Percentiles rank a stretch among this genome's conserved stretches.
Conservation (phyloP, 176 grass and related monocot genomes). For the Typha latifolia region DNA sequence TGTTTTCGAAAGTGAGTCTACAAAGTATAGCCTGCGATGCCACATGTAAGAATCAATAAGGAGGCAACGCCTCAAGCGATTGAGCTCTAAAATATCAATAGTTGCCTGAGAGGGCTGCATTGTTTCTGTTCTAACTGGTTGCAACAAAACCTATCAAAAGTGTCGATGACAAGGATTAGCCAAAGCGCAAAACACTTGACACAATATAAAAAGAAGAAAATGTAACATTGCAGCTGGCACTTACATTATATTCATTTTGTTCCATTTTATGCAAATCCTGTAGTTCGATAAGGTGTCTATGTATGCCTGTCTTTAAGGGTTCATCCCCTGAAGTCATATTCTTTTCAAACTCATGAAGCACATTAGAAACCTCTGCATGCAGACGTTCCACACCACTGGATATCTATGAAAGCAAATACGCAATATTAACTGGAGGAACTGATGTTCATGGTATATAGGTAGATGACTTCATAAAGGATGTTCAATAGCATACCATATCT, state of each 20-base stretch:
- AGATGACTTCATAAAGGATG: conserved; percentile 6
- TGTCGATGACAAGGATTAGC: not conserved
- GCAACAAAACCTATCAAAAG: conserved; percentile 51
- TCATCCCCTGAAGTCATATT: conserved; percentile 36
- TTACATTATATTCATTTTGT: conserved; percentile 77
- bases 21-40: conserved; percentile 46
- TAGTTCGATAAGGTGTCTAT: conserved; percentile 47
- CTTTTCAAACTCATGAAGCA: conserved; percentile 49
- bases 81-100: conserved; percentile 74
- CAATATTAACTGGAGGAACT: not conserved
- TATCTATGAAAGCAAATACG: conserved; percentile 33
- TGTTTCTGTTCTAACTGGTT: conserved; percentile 39
- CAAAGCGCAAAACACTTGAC: not conserved
- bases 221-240: conserved; percentile 3
- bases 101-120: conserved; percentile 32
- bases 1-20: conserved; percentile 46
- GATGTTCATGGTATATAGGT: not conserved
- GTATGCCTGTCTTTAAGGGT: conserved; percentile 36
- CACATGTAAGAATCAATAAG: conserved; percentile 66
- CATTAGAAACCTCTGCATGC: conserved; percentile 55
- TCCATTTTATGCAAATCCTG: conserved; percentile 64
- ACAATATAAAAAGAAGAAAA: conserved; percentile 10
- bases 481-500: conserved; percentile 47
- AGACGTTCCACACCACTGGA: conserved; percentile 43
- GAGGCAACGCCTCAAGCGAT: conserved; percentile 58